Base-by-base conservation (phyloP, 495 filamentous ascomycete species). In the Entonaema liquescens region DNA sequence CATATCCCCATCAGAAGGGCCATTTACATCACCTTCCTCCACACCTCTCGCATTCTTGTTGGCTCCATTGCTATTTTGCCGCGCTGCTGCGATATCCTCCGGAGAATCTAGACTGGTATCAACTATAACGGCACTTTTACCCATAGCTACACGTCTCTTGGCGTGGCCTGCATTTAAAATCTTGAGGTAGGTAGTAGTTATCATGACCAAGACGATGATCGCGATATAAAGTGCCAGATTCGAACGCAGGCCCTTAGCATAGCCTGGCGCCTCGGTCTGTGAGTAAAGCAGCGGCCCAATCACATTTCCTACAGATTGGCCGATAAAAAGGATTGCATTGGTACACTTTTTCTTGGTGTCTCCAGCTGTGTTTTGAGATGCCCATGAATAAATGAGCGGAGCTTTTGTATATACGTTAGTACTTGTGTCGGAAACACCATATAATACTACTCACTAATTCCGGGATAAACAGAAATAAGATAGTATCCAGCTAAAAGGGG, bases 331-430 rank as follows among this genome's bases (percentile, higher is more conserved):
- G 11, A 89, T 80, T 57, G 79, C 86, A 12, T 87, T 89, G 2
- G 84, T 87, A 23, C 84, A 80, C 65, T 89, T 89, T 67, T 85
- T 84, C 78, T 90, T 90, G 5, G 88, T 89, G 64, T 90, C 87
- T 9, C 88, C 88, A 0, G 85, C 87, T 0, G 88, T 90, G 72
- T 90, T 90, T 65, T 82, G 86, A 0, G 86, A 84, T 1, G 83
- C 85, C 87, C 87, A 90, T 1, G 86, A 86, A 77, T 89, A 89
- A 58, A 90, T 86, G 60, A 90, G 73, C 1, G 88, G 88, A 7
- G 86, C 70, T 73, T 42, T 25, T 15, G 9, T 21, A 15, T 2
- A n/a, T 35, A 3, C 9, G 55, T 82, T 81, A 70, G 26, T 21
- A 9, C 33, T 28, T 12, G 4, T 17, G 5, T 12, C 11, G 76